phyloP scores from a whole-genome alignment of 2,329 filamentous ascomycete species.

The Penicillium italicum region DNA sequence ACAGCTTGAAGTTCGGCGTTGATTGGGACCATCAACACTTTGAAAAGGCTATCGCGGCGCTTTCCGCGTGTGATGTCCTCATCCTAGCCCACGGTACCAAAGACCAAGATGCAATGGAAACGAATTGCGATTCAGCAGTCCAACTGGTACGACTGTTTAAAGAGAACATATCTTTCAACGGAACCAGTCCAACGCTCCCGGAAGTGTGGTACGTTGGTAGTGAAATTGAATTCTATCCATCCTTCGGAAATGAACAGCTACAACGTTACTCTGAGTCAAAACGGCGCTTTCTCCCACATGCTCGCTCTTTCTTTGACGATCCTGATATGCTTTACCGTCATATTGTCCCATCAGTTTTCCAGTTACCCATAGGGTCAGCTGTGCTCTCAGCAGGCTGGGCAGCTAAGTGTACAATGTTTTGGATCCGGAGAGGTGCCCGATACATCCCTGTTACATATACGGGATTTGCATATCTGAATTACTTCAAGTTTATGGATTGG shows the following conservation, averaged over 20 bases:
- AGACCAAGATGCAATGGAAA: constrained; percentile 7
- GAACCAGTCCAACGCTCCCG: constrained; percentile 6
- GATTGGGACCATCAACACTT: constrained; percentile 14
- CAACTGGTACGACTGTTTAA: constrained; percentile 11
- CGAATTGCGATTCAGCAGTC: constrained; percentile 12
- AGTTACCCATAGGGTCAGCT: constrained; percentile 4
- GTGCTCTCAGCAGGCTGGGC: constrained; percentile 13
- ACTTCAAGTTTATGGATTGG: constrained; percentile 13
- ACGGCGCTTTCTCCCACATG: constrained; percentile 15
- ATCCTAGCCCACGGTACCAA: constrained; percentile 15
- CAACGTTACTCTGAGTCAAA: constrained; percentile 10
- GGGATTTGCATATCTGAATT: constrained; percentile 14
- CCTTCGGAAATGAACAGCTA: constrained; percentile 1
- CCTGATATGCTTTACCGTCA: constrained; percentile 15
- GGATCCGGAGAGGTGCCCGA: constrained; percentile 17
- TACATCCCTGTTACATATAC: constrained; percentile 20
- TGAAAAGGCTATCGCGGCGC: not conserved
- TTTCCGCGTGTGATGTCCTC: constrained; percentile 14
- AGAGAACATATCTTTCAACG: not conserved
- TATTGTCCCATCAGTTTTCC: constrained; percentile 13
- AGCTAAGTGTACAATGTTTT: constrained; percentile 15
- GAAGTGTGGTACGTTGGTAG: constrained; percentile 20
- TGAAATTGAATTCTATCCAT: constrained; percentile 13
- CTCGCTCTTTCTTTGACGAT: constrained; percentile 16
- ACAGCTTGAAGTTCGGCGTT: constrained; percentile 2